Percentiles rank a stretch among this genome's conserved stretches.
These are phyloP conservation scores for Termitomyces sp. DNA, from an alignment of 768 basidiomycete species.

Conservation along the genomic window DNA sequence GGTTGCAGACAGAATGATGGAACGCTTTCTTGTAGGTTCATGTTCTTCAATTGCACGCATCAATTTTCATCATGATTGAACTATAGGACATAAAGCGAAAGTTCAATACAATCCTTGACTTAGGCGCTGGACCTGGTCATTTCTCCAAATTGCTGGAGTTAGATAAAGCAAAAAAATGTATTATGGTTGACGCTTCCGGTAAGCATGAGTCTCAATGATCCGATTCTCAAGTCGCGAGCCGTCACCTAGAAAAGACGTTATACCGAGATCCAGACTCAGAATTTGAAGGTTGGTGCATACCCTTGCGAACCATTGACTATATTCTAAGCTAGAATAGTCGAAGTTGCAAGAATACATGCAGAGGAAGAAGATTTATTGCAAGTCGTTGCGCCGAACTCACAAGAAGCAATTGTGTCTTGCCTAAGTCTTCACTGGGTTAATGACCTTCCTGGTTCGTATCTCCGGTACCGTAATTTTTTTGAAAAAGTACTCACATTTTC, in stretches of 20 bases:
- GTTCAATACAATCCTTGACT: conserved; percentile 75
- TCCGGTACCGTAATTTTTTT: neutral
- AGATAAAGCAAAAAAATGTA: conserved; percentile 60
- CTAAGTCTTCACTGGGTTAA: conserved; percentile 96
- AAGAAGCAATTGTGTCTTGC: conserved; percentile 90
- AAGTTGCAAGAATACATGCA: conserved; percentile 67
- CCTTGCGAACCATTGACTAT: neutral
- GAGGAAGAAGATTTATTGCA: conserved; percentile 82
- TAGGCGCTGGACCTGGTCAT: conserved; percentile 90
- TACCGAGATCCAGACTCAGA: conserved; percentile 71
- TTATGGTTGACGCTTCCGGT: conserved; percentile 90
- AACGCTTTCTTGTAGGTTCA: conserved; percentile 70
- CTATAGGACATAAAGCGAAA: conserved; percentile 84
- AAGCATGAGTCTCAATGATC: conserved; percentile 13
- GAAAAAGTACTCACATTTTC: neutral
- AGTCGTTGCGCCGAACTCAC: conserved; percentile 60
- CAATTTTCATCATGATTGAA: neutral
- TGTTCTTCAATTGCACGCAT: conserved; percentile 3
- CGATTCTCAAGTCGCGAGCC: neutral
- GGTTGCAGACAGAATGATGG: conserved; percentile 85
- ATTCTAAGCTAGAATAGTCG: conserved; percentile 41
- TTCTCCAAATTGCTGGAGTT: conserved; percentile 77
- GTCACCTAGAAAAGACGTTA: conserved; percentile 53
- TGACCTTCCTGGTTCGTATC: conserved; percentile 77
- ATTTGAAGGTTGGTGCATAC: conserved; percentile 61